Base-by-base conservation (phyloP, 768 basidiomycete genomes). In the Clitopilus hobsonii region DNA sequence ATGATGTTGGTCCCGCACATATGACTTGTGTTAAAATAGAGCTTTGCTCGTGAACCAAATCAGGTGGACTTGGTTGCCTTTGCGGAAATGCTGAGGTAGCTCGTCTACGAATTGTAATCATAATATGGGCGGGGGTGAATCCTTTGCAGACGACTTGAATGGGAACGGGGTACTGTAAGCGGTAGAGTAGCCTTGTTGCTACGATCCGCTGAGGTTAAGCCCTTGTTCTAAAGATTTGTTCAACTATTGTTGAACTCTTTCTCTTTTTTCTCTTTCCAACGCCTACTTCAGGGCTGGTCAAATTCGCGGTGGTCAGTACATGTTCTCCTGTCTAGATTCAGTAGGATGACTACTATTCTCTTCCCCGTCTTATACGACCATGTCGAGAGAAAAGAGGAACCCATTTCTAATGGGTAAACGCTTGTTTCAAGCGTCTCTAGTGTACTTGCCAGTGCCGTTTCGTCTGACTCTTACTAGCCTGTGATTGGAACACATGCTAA, bases 301-400 rank as follows among this genome's bases (percentile, higher is more conserved):
- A 41, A 13, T 49, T 49, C 10, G 24, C 29, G 14, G 14, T 25
- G 49, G 14, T 49, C 6, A 49, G 49, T 49, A 25, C 11, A 20
- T 29, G 23, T 56, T 11, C 51, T 60, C 41, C n/a, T 27, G 50
- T 10, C 32, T 54, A 59, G 26, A 53, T 36, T 52, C 57, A 53
- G 47, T 20, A 52, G 20, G 58, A 88, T 88, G 87, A 86, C 81
- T 77, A 41, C 78, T 77, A 81, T 89, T 89, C 88, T 89, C 87
- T 90, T 89, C 88, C 88, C 88, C 88, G 87, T 86, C 88, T 72
- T 89, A 89, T 66, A 86, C 88, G 88, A 89, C 89, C 81, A 85
- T 90, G 89, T 76, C 83, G 88, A 89, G 87, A 68, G 76, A 81
- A 69, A 41, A 89, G 86, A 87, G 85, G 63, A 67, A 83, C 86